These are phyloP conservation scores for Aspergillus funiculosus DNA, from an alignment of 495 filamentous ascomycete species.

Conservation along the genomic window DNA sequence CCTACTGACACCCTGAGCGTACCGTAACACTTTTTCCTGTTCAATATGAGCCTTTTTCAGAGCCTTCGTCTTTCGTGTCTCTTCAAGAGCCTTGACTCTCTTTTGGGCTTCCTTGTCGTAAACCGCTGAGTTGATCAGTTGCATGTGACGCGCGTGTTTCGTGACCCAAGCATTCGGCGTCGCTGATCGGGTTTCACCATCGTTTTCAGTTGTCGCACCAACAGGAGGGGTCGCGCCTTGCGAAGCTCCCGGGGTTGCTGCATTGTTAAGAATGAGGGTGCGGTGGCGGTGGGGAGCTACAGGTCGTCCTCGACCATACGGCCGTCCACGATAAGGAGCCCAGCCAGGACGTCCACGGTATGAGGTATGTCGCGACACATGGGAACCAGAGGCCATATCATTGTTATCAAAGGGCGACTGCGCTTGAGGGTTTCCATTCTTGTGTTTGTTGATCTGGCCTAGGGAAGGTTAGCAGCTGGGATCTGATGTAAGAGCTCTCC, in stretches of 20 bases:
- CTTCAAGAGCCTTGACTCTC: slow-evolving; percentile 68
- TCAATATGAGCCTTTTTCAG: slow-evolving; percentile 57
- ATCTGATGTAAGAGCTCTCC: slow-evolving; percentile 7
- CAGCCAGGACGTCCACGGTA: slow-evolving; percentile 41
- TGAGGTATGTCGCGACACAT: slow-evolving; percentile 36
- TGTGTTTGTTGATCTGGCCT: slow-evolving; percentile 84
- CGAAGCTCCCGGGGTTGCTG: slow-evolving; percentile 23
- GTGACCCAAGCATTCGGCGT: slow-evolving; percentile 61
- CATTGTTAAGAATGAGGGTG: slow-evolving; percentile 66
- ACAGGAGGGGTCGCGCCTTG: slow-evolving; percentile 26
- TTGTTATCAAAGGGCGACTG: slow-evolving; percentile 23
- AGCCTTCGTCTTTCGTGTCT: slow-evolving; percentile 58
- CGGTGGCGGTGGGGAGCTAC: slow-evolving; percentile 57
- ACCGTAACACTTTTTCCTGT: slow-evolving; percentile 47
- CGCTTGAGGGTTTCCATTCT: slow-evolving; percentile 50
- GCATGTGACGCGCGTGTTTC: slow-evolving; percentile 77
- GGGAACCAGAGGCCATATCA: slow-evolving; percentile 23
- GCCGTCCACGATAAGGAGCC: slow-evolving; percentile 43
- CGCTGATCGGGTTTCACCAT: slow-evolving; percentile 25
- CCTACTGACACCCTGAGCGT: slow-evolving; percentile 32
- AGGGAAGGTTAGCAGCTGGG: slow-evolving; percentile 25
- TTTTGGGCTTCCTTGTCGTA: slow-evolving; percentile 70
- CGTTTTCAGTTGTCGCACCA: slow-evolving; percentile 34
- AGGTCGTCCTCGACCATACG: slow-evolving; percentile 41
- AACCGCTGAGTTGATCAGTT: slow-evolving; percentile 78